A percentile compares a stretch with the other conserved stretches of the same genome.
These are phyloP conservation scores for Phylloporus sp. DNA, from an alignment of 1,284 basidiomycete genomes.

Conservation along the genomic window DNA sequence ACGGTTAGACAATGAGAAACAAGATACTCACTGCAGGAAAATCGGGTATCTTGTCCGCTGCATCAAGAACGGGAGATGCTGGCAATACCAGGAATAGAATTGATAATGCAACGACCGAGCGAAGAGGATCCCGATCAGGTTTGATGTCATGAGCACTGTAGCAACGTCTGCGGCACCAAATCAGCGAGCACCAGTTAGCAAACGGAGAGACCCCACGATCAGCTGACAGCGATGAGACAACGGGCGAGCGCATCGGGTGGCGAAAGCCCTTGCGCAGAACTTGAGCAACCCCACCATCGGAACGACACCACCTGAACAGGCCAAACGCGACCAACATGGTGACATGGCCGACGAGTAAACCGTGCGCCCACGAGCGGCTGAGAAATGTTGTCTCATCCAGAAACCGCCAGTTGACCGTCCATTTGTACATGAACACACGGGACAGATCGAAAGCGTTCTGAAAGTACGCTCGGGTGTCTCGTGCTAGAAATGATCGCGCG, in stretches of 20 bases:
- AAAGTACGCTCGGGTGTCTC: conserved; percentile 70
- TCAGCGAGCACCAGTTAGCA: conserved; percentile 10
- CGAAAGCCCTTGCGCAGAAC: conserved; percentile 63
- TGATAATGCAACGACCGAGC: conserved; percentile 98
- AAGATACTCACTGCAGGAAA: conserved; percentile 57
- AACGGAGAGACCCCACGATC: conserved; percentile 55
- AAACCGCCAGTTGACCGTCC: conserved; percentile 99
- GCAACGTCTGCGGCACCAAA: conserved; percentile 64
- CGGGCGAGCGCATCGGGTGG: conserved; percentile 53
- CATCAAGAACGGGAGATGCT: conserved; percentile 86
- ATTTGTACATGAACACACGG: conserved; percentile 90
- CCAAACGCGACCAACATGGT: conserved; percentile 69
- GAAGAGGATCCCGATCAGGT: conserved; percentile 90
- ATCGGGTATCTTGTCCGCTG: conserved; percentile 75
- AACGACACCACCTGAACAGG: conserved; percentile 70
- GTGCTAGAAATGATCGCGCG: conserved; percentile 74
- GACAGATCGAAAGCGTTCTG: conserved; percentile 85
- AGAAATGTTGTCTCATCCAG: conserved; percentile 79
- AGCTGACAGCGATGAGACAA: conserved; percentile 48
- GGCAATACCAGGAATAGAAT: conserved; percentile 98
- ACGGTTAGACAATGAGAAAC: not conserved
- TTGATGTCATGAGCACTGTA: conserved; percentile 87
- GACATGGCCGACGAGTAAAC: conserved; percentile 72
- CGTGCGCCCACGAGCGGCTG: conserved; percentile 61
- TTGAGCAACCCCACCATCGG: conserved; percentile 62